Evolutionary conservation across 2,329 filamentous ascomycete species (phyloP).

Genomic region (Trichoderma atroviride): DNA sequence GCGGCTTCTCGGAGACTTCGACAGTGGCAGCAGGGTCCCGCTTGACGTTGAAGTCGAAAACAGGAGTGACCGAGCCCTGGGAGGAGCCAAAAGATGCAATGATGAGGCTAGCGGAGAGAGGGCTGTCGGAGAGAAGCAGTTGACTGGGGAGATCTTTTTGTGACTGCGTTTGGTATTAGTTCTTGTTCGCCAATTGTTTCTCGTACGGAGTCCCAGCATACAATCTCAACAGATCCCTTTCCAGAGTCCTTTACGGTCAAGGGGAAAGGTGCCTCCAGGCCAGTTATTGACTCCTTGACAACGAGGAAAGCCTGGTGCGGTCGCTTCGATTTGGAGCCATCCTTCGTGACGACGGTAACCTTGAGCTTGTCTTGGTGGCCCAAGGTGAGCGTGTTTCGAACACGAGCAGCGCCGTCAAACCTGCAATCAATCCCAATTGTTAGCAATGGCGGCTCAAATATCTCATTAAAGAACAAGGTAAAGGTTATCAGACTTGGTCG

Average conservation of each 20-base stretch:
- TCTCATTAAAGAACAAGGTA: not conserved
- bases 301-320: slow-evolving; percentile 94
- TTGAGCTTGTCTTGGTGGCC: slow-evolving; percentile 74
- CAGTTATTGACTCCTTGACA: slow-evolving; percentile 73
- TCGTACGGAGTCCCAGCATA: slow-evolving; percentile 50
- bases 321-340: slow-evolving; percentile 75
- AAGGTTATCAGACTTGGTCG: not conserved
- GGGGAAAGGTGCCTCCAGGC: slow-evolving; percentile 84
- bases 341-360: slow-evolving; percentile 77
- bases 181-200: not conserved
- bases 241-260: slow-evolving; percentile 84
- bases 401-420: slow-evolving; percentile 59
- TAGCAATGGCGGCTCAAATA: slow-evolving; percentile 31
- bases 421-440: slow-evolving; percentile 45
- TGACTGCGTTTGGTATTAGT: slow-evolving; percentile 57
- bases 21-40: slow-evolving; percentile 64
- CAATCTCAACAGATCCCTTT: slow-evolving; percentile 82
- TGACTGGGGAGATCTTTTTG: slow-evolving; percentile 88
- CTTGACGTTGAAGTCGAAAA: slow-evolving; percentile 73
- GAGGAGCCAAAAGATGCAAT: slow-evolving; percentile 84
- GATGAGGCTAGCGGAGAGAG: slow-evolving; percentile 78
- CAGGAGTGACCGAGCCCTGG: slow-evolving; percentile 64
- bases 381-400: slow-evolving; percentile 67
- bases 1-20: slow-evolving; percentile 64
- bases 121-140: slow-evolving; percentile 67